phyloP scores from a whole-genome alignment of 495 filamentous ascomycete species.

The Parathielavia appendiculata region DNA sequence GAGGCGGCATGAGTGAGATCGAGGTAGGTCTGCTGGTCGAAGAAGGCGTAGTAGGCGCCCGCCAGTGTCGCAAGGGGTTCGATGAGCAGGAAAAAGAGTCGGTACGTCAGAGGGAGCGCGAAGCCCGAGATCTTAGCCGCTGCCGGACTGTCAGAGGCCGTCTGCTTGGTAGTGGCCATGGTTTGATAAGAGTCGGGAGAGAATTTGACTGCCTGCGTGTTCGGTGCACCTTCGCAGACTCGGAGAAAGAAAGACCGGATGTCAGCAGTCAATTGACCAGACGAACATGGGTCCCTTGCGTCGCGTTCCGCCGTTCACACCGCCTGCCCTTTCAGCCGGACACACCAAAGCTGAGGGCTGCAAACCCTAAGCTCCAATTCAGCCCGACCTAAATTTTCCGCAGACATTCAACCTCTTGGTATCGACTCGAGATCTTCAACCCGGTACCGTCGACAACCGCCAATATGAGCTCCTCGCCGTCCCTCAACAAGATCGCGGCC shows the following conservation, averaged over 20 bases:
- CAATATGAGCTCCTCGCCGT: constrained; percentile 50
- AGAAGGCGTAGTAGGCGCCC: constrained; percentile 59
- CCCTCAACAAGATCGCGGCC: constrained; percentile 94
- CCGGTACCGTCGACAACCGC: constrained; percentile 35
- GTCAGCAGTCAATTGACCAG: not conserved
- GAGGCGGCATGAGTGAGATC: constrained; percentile 48
- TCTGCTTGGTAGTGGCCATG: constrained; percentile 15
- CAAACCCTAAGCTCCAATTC: constrained; percentile 28
- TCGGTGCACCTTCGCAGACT: not conserved
- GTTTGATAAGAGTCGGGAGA: not conserved
- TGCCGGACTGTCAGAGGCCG: not conserved
- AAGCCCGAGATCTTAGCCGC: constrained; percentile 17
- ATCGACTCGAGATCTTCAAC: constrained; percentile 17
- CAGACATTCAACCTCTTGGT: constrained; percentile 4
- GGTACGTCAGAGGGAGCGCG: constrained; percentile 47
- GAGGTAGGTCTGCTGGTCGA: constrained; percentile 55
- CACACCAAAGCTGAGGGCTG: constrained; percentile 24
- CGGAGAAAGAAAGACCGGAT: not conserved
- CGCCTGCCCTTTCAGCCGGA: constrained; percentile 7
- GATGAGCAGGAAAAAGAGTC: constrained; percentile 59
- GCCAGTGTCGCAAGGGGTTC: constrained; percentile 61
- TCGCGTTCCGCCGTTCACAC: constrained; percentile 11
- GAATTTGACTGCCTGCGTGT: not conserved
- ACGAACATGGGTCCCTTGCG: too few relatives aligned
- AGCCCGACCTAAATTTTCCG: constrained; percentile 16